phyloP scores from a whole-genome alignment of 352 stramenopile species.

The Phytophthora pluvialis region DNA sequence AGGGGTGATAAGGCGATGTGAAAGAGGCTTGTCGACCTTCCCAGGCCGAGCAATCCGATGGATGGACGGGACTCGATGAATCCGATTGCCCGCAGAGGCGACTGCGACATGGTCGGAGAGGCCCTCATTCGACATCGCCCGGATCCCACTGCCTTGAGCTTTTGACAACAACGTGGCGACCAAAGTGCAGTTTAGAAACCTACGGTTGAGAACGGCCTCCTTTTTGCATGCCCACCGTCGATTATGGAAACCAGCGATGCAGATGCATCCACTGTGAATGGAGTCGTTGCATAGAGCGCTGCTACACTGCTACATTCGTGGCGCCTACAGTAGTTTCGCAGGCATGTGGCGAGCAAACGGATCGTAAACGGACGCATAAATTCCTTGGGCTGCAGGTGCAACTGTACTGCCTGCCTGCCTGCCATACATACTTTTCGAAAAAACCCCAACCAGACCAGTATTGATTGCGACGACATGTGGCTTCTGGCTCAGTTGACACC shows the following conservation, averaged over 20 bases:
- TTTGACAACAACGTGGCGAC: slow-evolving; percentile 12
- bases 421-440: too few relatives aligned
- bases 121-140: slow-evolving; percentile 1
- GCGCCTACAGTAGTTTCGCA: background rate
- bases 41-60: slow-evolving; percentile 1
- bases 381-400: background rate
- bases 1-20: slow-evolving; percentile 28
- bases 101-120: slow-evolving; percentile 17
- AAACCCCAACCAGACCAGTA: too few relatives aligned
- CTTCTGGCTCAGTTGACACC: background rate
- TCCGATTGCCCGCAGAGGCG: background rate
- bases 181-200: slow-evolving; percentile 4
- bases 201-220: background rate
- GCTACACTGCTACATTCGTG: too few relatives aligned
- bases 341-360: background rate
- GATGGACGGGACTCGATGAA: slow-evolving; percentile 19
- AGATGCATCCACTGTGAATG: slow-evolving; percentile 3
- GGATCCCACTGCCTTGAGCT: background rate
- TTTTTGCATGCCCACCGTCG: slow-evolving; percentile 4
- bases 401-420: background rate
- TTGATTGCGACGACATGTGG: too few relatives aligned
- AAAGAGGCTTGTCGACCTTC: background rate
- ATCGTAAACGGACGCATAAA: background rate
- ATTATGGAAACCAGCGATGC: background rate
- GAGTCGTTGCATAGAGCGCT: too few relatives aligned